phyloP scores from a whole-genome alignment of 495 filamentous ascomycete genomes.

The Hypoxylon lenormandii region DNA sequence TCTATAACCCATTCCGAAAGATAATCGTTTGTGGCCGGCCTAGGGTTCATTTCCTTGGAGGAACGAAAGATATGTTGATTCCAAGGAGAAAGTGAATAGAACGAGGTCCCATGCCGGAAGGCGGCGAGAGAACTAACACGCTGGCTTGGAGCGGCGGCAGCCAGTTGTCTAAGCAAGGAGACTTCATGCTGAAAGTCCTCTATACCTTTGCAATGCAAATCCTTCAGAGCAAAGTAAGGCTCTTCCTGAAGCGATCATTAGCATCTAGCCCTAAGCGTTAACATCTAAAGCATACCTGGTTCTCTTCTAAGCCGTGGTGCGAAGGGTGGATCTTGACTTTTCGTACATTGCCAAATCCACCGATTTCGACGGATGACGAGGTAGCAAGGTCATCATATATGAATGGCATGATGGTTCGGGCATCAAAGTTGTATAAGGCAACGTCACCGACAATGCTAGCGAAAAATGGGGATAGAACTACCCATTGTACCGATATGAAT shows the following conservation, averaged over 20 bases:
- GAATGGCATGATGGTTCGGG: constrained; percentile 13
- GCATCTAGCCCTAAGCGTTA: not conserved
- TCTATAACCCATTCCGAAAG: constrained; percentile 22
- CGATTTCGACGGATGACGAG: not conserved
- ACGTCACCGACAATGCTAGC: not conserved
- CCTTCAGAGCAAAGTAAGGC: constrained; percentile 24
- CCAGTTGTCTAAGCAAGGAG: constrained; percentile 11
- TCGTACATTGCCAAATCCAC: constrained; percentile 20
- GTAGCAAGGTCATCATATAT: not conserved
- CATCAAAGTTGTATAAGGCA: constrained; percentile 19
- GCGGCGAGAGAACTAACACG: constrained; percentile 31
- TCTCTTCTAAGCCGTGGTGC: constrained; percentile 17
- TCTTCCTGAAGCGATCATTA: constrained; percentile 16
- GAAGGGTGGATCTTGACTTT: constrained; percentile 29
- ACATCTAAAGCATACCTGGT: constrained; percentile 10
- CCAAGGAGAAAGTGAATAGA: constrained; percentile 47
- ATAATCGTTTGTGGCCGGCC: constrained; percentile 7
- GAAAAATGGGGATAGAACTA: constrained; percentile 26
- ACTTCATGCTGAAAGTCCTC: constrained; percentile 35
- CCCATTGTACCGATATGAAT: constrained; percentile 29
- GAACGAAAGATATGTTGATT: constrained; percentile 38
- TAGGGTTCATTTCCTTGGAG: constrained; percentile 35
- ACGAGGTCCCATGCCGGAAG: constrained; percentile 30
- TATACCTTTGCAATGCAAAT: constrained; percentile 7
- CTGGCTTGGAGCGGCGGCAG: constrained; percentile 2